Base-by-base conservation (phyloP, 768 basidiomycete genomes). In the Gautieria morchelliformis region DNA sequence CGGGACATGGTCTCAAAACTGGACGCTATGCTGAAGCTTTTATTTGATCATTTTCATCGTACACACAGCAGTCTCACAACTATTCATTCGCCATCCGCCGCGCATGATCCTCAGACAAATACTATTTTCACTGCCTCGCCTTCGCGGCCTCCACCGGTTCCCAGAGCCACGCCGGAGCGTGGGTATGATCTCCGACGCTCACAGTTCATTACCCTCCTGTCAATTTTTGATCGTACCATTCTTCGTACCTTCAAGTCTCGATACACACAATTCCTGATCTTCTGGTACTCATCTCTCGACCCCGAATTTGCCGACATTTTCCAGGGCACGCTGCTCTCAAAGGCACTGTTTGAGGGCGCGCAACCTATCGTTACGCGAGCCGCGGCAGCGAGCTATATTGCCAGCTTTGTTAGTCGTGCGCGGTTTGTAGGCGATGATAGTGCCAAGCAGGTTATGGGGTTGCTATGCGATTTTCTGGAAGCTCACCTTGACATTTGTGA, bases 231-330 rank as follows among this genome's bases (percentile, higher is more conserved):
- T 68, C 83, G 91, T 41, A 85, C 85, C 39, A 93, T 99, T 67
- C 80, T 99, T 50, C 88, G 85, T 40, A 98, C 96, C 2, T 96
- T 96, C 75, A 93, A 94, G 65, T 96, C 93, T 0, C 89, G 94
- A 40, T 96, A 98, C 69, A 93, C 93, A 14, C 96, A 98, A 65
- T 99, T 99, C 72, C 80, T 99, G 59, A 65, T 98, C 47, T 99
- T 99, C 75, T 96, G 92, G 84, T 92, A 86, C 66, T 80, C 93
- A 20, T 97, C 95, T 0, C 84, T 95, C 52, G 85, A 93, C 63
- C 75, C 87, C 2, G 84, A 90, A 60, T 96, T 93, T 63, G 80
- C 87, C 46, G 95, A 99, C 68, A 78, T 92, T 55, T 97, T 99
- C 68, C 89, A 90, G 60, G 95, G 95, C 39, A 82, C 93, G 66